Conservation (phyloP, 331 rosid species). For the Pyrus hybrid region DNA sequence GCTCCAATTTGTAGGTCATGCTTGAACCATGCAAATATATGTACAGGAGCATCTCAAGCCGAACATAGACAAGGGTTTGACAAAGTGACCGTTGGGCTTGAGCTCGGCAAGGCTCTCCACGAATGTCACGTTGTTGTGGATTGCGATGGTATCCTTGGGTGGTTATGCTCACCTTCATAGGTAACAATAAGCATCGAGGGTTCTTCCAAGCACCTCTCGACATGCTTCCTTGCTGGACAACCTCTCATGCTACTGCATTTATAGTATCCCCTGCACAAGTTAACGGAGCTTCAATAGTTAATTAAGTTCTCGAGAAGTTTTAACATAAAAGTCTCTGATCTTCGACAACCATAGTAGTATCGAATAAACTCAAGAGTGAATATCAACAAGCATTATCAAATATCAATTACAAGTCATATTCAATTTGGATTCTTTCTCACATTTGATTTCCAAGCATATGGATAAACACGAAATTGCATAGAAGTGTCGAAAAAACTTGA, state of each 20-base stretch:
- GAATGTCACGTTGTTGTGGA: conserved; percentile 64
- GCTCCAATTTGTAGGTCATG: conserved; percentile 28
- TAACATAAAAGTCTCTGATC: not conserved
- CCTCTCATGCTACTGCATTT: conserved; percentile 99
- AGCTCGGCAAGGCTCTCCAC: conserved; percentile 26
- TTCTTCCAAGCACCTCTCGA: conserved; percentile 93
- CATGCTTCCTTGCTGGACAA: conserved; percentile 99
- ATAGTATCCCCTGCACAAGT: conserved; percentile 82
- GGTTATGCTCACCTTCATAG: conserved; percentile 97
- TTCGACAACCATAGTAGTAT: not conserved
- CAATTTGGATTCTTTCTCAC: not conserved
- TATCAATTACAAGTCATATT: not conserved
- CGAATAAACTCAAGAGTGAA: not conserved
- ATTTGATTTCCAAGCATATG: not conserved
- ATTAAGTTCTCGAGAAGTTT: not conserved
- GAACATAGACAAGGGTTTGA: conserved; percentile 8
- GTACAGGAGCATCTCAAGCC: conserved; percentile 67
- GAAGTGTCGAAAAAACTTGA: not conserved
- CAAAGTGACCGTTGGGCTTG: conserved; percentile 15
- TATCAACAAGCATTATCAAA: not conserved
- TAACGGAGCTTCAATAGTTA: not conserved
- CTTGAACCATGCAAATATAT: conserved; percentile 48
- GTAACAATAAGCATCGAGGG: conserved; percentile 92
- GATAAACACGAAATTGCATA: not conserved
- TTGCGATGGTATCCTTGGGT: conserved; percentile 68